phyloP scores from a whole-genome alignment of 148 eudicot genomes.

The Cornus florida region DNA sequence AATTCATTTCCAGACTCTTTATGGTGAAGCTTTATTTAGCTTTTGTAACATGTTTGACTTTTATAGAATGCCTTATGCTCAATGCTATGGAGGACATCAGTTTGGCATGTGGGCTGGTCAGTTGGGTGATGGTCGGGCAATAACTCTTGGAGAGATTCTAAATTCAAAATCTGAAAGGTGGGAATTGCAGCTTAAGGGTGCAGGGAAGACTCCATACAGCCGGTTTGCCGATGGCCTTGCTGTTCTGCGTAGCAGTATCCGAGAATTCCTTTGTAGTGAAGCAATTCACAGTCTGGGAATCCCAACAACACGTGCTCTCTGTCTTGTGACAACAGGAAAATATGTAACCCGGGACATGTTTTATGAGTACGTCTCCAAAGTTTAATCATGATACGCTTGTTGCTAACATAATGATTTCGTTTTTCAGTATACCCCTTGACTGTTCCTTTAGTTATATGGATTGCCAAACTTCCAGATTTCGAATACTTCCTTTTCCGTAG shows the following conservation, averaged over 20 bases:
- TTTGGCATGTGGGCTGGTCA: constrained; percentile 99
- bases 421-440: neutral
- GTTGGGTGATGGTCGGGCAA: constrained; percentile 98
- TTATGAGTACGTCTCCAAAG: constrained; percentile 69
- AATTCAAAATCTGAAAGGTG: constrained; percentile 88
- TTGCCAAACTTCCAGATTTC: neutral
- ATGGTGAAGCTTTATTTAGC: constrained; percentile 2
- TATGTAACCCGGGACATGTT: constrained; percentile 90
- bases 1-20: neutral
- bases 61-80: constrained; percentile 84
- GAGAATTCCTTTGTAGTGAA: constrained; percentile 97
- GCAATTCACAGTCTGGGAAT: constrained; percentile 95
- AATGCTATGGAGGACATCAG: constrained; percentile 98
- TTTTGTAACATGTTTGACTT: constrained; percentile 8
- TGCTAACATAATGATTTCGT: neutral
- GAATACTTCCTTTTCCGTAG: neutral
- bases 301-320: constrained; percentile 95
- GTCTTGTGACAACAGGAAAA: constrained; percentile 92
- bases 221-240: constrained; percentile 99
- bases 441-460: neutral
- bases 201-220: constrained; percentile 97
- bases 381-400: neutral
- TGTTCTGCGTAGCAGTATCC: constrained; percentile 89
- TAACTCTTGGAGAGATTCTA: constrained; percentile 81
- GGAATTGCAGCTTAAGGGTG: constrained; percentile 98